Evolutionary conservation across 257 asterid genomes (phyloP), one percentile per base, ranked within the genome.

Genomic region (Avicennia marina): DNA sequence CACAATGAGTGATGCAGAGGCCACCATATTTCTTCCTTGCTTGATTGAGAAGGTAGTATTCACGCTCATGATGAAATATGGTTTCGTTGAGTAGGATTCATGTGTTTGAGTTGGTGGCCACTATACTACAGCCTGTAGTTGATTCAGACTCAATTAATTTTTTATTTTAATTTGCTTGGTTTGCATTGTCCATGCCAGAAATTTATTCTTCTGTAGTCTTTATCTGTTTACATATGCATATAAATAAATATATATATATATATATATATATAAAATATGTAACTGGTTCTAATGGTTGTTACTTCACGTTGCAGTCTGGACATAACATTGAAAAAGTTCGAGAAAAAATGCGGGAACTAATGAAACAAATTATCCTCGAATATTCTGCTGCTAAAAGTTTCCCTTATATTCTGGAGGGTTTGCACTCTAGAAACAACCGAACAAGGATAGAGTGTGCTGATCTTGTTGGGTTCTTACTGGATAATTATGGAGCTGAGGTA

Each of bases 401-500:
- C 72, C 97, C 97, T 15, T 93, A 75, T 67, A 64, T 89, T 75
- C 78, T 89, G 79, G 99, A 93, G 76, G 99, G 97, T 32, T 78
- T 93, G 69, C 96, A 96, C 24, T 93, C 99, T 53, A 80, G 99
- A 69, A 93, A 87, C 79, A 93, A 77, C 73, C 79, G 97, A 54
- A 84, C 99, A 32, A 83, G 99, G 67, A 86, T 93, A 41, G 99
- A 93, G 57, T 80, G 94, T 70, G 96, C 82, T 11, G 97, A 93
- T 62, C 94, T 77, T 69, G 87, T 93, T 79, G 96, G 99, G 65
- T 93, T 78, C 80, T 81, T 93, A 64, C 77, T 93, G 64, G 99
- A 93, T 60, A 86, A 84, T 76, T 80, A 89, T 73, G 90, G 71
- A 71, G 63, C 89, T 52, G 99, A 89, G 95, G 99, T 84, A 65